phyloP scores from a whole-genome alignment of 441 rosid species.

The Sinapis alba region DNA sequence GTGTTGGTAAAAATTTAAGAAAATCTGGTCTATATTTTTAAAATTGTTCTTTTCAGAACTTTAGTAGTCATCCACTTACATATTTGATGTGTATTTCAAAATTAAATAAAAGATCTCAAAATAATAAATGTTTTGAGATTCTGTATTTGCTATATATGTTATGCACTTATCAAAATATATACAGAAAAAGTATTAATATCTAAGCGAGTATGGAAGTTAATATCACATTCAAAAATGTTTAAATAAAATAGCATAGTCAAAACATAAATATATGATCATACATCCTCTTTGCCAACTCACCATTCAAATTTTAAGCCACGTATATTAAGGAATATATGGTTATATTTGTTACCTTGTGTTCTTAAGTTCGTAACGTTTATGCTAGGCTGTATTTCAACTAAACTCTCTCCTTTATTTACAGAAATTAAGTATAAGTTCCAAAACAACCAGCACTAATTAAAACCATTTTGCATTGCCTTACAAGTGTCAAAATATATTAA shows the following conservation, averaged over 20 bases:
- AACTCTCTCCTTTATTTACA: background rate
- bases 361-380: background rate
- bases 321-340: background rate
- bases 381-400: background rate
- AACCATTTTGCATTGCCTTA: background rate
- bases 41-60: too few species aligned
- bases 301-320: background rate
- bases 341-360: background rate
- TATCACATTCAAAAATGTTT: too few species aligned
- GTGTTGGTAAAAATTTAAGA: background rate
- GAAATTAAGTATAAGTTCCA: background rate
- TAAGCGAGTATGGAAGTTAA: too few species aligned
- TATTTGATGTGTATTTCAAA: too few species aligned
- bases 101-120: too few species aligned
- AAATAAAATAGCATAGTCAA: too few species aligned
- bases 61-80: too few species aligned
- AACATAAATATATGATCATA: background rate
- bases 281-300: conserved; percentile 1
- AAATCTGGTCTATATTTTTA: too few species aligned
- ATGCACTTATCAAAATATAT: too few species aligned
- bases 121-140: too few species aligned
- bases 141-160: too few species aligned
- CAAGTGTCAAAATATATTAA: conserved; percentile 1
- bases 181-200: too few species aligned
- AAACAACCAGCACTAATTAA: conserved; percentile 9